Conservation (phyloP, 768 basidiomycete genomes). For the Kwoniella europaea region DNA sequence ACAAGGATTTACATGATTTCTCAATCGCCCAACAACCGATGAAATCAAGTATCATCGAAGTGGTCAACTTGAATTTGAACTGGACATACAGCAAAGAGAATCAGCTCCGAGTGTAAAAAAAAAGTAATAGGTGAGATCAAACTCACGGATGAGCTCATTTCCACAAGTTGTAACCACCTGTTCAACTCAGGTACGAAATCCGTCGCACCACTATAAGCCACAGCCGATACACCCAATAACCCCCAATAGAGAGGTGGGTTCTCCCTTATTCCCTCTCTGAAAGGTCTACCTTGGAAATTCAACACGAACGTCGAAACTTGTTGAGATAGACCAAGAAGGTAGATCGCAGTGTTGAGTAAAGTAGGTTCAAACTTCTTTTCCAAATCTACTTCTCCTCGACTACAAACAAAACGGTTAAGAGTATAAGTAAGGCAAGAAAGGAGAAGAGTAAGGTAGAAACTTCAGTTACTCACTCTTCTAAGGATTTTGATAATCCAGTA, state of each 20-base stretch:
- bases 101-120: too few species aligned
- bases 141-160: constrained; percentile 78
- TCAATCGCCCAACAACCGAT: constrained; percentile 85
- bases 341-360: constrained; percentile 94
- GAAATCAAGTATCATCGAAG: constrained; percentile 85
- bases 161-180: constrained; percentile 94
- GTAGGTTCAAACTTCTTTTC: constrained; percentile 97
- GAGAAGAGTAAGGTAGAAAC: not conserved
- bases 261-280: constrained; percentile 96
- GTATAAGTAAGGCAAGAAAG: not conserved
- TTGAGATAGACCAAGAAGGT: constrained; percentile 90
- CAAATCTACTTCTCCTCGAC: constrained; percentile 80
- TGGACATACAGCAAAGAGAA: too few species aligned
- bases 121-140: not conserved
- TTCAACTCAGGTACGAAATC: constrained; percentile 96
- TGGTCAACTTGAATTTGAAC: constrained; percentile 82
- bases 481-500: constrained; percentile 76
- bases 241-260: constrained; percentile 94
- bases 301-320: constrained; percentile 98
- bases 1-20: constrained; percentile 76
- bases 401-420: constrained; percentile 1
- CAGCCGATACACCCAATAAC: constrained; percentile 81
- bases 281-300: constrained; percentile 98
- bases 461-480: constrained; percentile 66
- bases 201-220: constrained; percentile 90